phyloP scores from a whole-genome alignment of 768 basidiomycete genomes.

The Russula sp. region DNA sequence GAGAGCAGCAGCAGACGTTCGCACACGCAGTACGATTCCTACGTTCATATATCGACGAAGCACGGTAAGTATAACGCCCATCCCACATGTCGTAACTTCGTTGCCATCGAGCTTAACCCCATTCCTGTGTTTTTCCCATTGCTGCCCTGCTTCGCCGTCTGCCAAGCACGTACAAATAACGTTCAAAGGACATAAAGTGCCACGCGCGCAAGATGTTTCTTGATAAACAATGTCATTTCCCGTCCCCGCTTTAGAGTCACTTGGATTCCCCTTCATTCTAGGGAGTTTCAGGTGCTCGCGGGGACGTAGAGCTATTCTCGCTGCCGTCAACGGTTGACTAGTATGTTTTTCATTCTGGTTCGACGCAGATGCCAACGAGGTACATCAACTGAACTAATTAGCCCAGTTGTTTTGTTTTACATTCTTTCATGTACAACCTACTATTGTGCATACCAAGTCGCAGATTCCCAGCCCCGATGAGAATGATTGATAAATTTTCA shows the following conservation, averaged over 20 bases:
- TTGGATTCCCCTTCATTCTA: conserved; percentile 31
- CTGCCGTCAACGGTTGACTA: conserved; percentile 28
- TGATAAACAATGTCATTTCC: conserved; percentile 13
- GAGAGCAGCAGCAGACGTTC: background rate
- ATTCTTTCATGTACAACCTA: conserved; percentile 10
- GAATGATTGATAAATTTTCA: background rate
- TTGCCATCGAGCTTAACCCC: background rate
- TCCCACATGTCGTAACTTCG: background rate
- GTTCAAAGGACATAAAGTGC: background rate
- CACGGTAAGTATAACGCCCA: background rate
- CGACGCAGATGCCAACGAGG: conserved; percentile 29
- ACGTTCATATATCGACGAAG: background rate
- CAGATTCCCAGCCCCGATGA: background rate
- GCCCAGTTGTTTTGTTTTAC: background rate
- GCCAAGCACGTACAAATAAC: conserved; percentile 29
- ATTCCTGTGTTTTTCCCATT: background rate
- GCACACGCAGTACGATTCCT: background rate
- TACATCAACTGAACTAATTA: conserved; percentile 12
- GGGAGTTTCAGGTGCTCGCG: conserved; percentile 34
- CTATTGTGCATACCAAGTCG: background rate
- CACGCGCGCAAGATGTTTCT: background rate
- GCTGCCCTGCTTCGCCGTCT: background rate
- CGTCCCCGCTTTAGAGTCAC: conserved; percentile 35
- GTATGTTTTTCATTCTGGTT: conserved; percentile 20
- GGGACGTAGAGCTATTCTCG: conserved; percentile 32